Evolutionary conservation across 257 asterid genomes (phyloP), one percentile per base, ranked within the genome.

Genomic region (Schizonepeta tenuifolia): DNA sequence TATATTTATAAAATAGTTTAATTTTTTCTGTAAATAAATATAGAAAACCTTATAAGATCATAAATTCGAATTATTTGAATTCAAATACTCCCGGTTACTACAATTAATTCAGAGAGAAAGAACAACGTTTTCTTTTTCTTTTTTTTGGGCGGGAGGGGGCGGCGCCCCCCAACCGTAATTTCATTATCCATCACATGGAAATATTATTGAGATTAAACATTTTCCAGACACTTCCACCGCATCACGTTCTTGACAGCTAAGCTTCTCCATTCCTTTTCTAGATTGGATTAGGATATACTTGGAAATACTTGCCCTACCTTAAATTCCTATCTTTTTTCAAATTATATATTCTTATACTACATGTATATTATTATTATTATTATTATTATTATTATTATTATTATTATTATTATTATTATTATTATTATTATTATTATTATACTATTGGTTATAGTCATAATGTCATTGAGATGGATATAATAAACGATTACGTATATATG

Each of bases 171-270:
- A 28, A 46, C 2, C 0, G 15, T n/a, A 43, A 18, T 15, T 49
- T 14, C 61, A 49, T 43, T 46, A 4, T 28, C 33, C 33, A 28
- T 28, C 86, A 86, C 88, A 81, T 84, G 87, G 71, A 24, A 41
- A 43, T 43, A 65, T 72, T 44, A 83, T 77, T 70, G 72, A 80
- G 72, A 73, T 76, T 59, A 66, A 82, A 76, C 80, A 57, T 18
- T 55, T 82, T 85, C 84, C 57, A 50, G 81, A 81, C 84, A 81
- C 6, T 82, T 81, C 86, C 43, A 63, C 36, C 21, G 5, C 28
- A 20, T 67, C 85, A 80, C 62, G 87, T 84, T 78, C 36, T 18
- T 64, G 76, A 79, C 92, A 89, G 86, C 85, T 81, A 49, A 72
- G 72, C 70, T 60, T 61, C 53, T 22, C 15, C 36, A 15, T 26